Evolutionary conservation across 176 grass and related monocot genomes (phyloP), one percentile per base, ranked within the genome.

Genomic region (Oryza meyeriana): DNA sequence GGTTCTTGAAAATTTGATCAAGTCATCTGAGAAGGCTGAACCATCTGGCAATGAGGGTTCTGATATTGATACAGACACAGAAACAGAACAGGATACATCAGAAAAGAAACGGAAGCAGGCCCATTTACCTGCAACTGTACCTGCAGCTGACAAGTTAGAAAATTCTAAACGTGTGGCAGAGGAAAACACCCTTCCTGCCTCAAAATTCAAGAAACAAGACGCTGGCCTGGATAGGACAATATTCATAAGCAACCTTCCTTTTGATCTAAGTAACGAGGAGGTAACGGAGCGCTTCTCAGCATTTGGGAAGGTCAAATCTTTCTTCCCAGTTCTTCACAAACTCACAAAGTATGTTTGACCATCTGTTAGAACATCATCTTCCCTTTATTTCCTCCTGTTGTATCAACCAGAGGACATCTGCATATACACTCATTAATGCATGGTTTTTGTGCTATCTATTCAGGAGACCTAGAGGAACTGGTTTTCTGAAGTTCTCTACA

Each of bases 161-260:
- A 79, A 85, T 47, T 61, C 35, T 26, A 70, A 79, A 66, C n/a
- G 1, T 87, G 61, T 62, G 67, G 63, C 48, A 68, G 58, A 76
- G 58, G 70, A 76, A 82, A 38, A 22, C 44, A 82, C 34, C 45
- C 31, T 57, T 65, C 71, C 80, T 65, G 29, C 67, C 75, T 65
- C 42, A 31, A 64, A 85, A 85, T 59, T 72, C 14, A 89, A 84
- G 71, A 81, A 80, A 86, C 85, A 79, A 84, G 90, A 91, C 30
- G 18, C 58, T 83, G 87, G 76, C 55, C 77, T 98, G 79, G 90
- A 88, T 86, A 90, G 81, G 72, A 98, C 92, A 31, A 75, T 98
- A 91, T 98, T 98, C 67, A 88, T 98, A 85, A 91, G 86, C 89
- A 98, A 98, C 66, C 93, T 98, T 87, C 93, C 96, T 71, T 98